phyloP scores from a whole-genome alignment of 106 monocot species.

The Dendrobium officinale region DNA sequence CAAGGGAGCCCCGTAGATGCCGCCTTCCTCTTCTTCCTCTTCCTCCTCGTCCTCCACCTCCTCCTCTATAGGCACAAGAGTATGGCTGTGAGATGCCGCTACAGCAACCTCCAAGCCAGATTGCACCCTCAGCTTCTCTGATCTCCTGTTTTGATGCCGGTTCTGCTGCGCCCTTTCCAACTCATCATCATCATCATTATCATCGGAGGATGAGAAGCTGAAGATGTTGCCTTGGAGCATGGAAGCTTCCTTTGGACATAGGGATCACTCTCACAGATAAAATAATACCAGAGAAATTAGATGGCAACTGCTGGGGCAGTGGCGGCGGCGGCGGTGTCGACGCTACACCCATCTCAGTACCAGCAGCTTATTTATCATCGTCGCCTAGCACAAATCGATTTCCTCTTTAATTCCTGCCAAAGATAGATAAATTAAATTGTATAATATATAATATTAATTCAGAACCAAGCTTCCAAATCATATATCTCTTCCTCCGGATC shows the following conservation, averaged over 20 bases:
- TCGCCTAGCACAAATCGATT: no score
- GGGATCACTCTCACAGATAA: slow-evolving; percentile 1
- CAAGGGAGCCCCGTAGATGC: slow-evolving; percentile 12
- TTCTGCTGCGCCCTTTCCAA: slow-evolving; percentile 5
- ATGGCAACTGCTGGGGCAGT: not conserved
- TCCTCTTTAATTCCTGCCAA: no score
- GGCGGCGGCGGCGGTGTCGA: no score
- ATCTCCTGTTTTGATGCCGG: slow-evolving; percentile 38
- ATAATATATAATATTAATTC: not conserved
- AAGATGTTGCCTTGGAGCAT: slow-evolving; percentile 66
- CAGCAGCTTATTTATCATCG: not conserved
- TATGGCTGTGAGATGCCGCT: slow-evolving; percentile 9
- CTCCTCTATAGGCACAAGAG: slow-evolving; percentile 8
- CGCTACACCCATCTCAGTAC: not conserved
- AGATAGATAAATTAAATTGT: not conserved
- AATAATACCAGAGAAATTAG: not conserved
- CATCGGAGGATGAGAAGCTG: slow-evolving; percentile 33
- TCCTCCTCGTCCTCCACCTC: not conserved
- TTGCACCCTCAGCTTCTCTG: slow-evolving; percentile 65
- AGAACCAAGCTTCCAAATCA: no score
- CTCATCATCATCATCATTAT: slow-evolving; percentile 16
- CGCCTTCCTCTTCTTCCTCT: slow-evolving; percentile 4
- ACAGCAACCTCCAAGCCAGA: slow-evolving; percentile 24
- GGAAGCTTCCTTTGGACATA: slow-evolving; percentile 83
- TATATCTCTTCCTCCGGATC: not conserved